Evolutionary conservation across 805 yeast genomes (phyloP), one percentile per base, ranked within the genome.

Genomic region (Nakazawaea sp.): DNA sequence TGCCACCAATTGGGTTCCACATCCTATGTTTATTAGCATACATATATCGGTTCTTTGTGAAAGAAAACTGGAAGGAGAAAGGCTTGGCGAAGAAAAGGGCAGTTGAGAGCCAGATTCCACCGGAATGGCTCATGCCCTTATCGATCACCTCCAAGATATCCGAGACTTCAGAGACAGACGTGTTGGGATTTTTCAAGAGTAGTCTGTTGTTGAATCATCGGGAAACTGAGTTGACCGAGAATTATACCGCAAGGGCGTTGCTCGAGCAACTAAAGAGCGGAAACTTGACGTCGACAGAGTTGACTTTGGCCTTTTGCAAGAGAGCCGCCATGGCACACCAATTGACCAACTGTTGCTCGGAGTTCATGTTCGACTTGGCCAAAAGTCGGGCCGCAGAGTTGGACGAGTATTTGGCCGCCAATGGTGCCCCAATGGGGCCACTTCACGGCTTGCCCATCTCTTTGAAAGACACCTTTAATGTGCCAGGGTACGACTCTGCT

Each of bases 311-410:
- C 2, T 75, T 68, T 48, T 66, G 73, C 43, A 72, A 74, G 46
- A 53, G 81, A 27, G 72, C 79, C 6, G 64, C 75, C 3, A 56
- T 72, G 19, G 74, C 76, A 0, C 78, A 72, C 40, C 79, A 74
- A 45, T 51, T 75, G 42, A 49, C 51, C 23, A 61, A 60, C 37
- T 61, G 65, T 41, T 47, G 57, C 18, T 43, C 54, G 8, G 66
- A 61, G 34, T 53, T 59, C 12, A 58, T 78, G 53, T 59, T 72
- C 26, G 74, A 72, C 9, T 70, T 72, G 41, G 85, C 82, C 10
- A 56, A 76, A 37, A 60, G 59, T 39, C 60, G 66, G 38, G 83
- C 83, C 10, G 52, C 64, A 46, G 60, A 50, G 35, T 61, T 75
- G 41, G 86, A 78, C 47, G 68, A 62, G 19, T 68, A 69, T 47